phyloP scores from a whole-genome alignment of 106 monocot species.

The Gastrodia elata region DNA sequence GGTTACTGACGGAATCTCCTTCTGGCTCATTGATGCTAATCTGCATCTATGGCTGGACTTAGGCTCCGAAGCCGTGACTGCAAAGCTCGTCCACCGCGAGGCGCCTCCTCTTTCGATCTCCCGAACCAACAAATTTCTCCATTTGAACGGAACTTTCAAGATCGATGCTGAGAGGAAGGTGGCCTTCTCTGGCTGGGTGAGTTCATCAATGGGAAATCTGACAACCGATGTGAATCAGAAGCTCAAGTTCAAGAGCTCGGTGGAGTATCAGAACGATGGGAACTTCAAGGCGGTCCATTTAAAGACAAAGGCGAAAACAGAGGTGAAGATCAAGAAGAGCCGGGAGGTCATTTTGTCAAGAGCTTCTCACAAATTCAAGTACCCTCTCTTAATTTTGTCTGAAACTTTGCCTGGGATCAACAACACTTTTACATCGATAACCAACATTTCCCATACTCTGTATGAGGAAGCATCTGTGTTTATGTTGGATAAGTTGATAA shows the following conservation, averaged over 20 bases:
- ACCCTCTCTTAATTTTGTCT: constrained; percentile 32
- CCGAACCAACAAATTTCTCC: constrained; percentile 8
- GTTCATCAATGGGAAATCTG: constrained; percentile 55
- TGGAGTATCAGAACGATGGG: constrained; percentile 31
- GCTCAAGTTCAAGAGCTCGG: constrained; percentile 27
- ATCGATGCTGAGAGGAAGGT: constrained; percentile 25
- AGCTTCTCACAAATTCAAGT: constrained; percentile 20
- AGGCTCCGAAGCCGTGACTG: constrained; percentile 9
- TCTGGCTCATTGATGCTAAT: constrained; percentile 73
- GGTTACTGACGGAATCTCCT: constrained; percentile 37
- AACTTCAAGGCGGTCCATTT: constrained; percentile 27
- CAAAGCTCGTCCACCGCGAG: constrained; percentile 21
- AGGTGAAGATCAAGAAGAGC: constrained; percentile 4
- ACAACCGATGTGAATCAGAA: constrained; percentile 43
- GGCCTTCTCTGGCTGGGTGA: constrained; percentile 57
- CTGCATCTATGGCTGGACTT: constrained; percentile 64
- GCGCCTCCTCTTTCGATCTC: constrained; percentile 18
- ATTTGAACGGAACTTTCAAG: constrained; percentile 45
- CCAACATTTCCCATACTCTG: constrained; percentile 42
- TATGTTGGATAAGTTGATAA: constrained; percentile 6
- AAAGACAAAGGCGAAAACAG: constrained; percentile 28
- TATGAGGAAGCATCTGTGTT: constrained; percentile 13
- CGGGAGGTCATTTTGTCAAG: background rate
- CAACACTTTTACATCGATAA: constrained; percentile 21
- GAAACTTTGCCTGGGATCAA: constrained; percentile 22